Base-by-base conservation (phyloP, 192 early-diverging fungal genomes). In the Helicostylum pulchrum region DNA sequence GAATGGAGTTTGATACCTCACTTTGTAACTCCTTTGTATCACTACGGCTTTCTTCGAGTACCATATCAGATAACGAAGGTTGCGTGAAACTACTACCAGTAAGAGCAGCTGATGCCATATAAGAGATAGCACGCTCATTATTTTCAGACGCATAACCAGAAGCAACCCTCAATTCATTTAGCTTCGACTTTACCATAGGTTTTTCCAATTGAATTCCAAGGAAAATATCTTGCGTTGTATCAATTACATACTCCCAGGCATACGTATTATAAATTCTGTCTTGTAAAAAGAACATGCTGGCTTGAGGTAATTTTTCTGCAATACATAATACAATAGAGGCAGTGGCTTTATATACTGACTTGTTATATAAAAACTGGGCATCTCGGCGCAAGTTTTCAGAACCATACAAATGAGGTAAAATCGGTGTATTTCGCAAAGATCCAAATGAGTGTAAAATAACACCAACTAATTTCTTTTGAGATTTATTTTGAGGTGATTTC, bases 231-330 rank as follows among this genome's bases (percentile, higher is more conserved):
- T 57, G 77, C 4, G 52, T 61, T 9, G 73, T 61, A 57, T 86
- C 83, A 11, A 88, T 66, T 26, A 89, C 83, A 47, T 86, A 85
- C 39, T 80, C 77, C 87, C 87, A 89, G 10, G 36, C 2, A 39
- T 39, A 39, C 5, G 36, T 39, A 39, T 39, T 39, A 10, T 39
- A 39, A 4, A 39, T 39, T 10, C 36, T 39, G 9, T 39, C 36
- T 39, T 39, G 36, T 39, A 39, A 39, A 39, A 39, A 39, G 36
- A 39, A 39, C 36, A 39, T 39, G 4, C 36, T 39, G 1, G 36
- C 36, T 39, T 39, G 36, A 39, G 36, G 36, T 39, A 39, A 10
- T 10, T 39, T 39, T 39, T 39, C 36, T 39, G 36, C 36, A 3
- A 87, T 90, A 57, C 78, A 72, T 23, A 80, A 21, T n/a, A 89